Evolutionary conservation across 1,284 basidiomycete genomes (phyloP).

Genomic region (Vanrija sp.): DNA sequence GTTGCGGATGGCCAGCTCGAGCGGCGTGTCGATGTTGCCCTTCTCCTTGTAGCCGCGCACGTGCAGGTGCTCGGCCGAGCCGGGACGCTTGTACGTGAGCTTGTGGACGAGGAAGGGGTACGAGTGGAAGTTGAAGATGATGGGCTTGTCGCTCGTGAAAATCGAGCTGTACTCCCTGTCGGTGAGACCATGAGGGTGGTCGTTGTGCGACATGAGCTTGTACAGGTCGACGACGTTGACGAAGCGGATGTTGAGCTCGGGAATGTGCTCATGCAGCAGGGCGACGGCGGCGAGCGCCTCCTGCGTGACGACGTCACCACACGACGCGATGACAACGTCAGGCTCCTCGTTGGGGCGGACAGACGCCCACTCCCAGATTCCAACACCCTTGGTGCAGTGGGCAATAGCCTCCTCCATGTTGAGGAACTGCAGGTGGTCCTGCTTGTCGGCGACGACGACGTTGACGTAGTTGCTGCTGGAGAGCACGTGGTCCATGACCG

Average conservation of each 20-base stretch:
- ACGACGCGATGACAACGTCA: slow-evolving; percentile 54
- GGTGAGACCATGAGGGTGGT: slow-evolving; percentile 57
- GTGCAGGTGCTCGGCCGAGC: slow-evolving; percentile 18
- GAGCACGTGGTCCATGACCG: slow-evolving; percentile 70
- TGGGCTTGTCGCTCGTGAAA: slow-evolving; percentile 65
- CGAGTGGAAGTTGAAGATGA: slow-evolving; percentile 82
- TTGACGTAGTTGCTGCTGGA: slow-evolving; percentile 66
- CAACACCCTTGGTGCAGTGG: slow-evolving; percentile 70
- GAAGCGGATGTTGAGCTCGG: slow-evolving; percentile 65
- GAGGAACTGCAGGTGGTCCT: slow-evolving; percentile 51
- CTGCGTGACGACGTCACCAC: slow-evolving; percentile 52
- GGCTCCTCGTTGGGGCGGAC: slow-evolving; percentile 52
- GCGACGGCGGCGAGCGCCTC: slow-evolving; percentile 62
- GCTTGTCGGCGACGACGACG: slow-evolving; percentile 76
- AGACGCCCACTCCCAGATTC: slow-evolving; percentile 52
- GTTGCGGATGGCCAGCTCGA: slow-evolving; percentile 41
- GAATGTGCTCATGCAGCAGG: slow-evolving; percentile 59
- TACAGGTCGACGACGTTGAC: slow-evolving; percentile 61
- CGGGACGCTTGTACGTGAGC: slow-evolving; percentile 1
- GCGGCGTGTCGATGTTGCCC: slow-evolving; percentile 14
- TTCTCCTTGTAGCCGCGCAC: slow-evolving; percentile 41
- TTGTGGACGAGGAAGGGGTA: slow-evolving; percentile 23
- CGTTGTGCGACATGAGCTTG: slow-evolving; percentile 14
- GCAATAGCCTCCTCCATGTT: slow-evolving; percentile 49
- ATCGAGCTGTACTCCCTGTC: slow-evolving; percentile 63